Evolutionary conservation across 2,329 filamentous ascomycete species (phyloP).

Genomic region (Epichloe brachyelytri): DNA sequence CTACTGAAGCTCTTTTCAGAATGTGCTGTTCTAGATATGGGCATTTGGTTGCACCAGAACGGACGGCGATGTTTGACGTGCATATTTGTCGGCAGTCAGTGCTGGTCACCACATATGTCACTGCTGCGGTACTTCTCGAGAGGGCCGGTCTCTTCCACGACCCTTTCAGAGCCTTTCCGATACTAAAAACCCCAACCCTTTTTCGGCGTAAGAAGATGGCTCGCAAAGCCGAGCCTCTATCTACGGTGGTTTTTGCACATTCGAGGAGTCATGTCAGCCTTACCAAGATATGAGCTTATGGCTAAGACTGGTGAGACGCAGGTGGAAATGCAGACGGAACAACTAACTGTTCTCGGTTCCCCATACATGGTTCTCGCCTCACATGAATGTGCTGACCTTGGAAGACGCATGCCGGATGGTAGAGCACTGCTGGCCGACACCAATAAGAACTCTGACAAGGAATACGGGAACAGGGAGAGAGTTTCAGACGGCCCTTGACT

Average conservation of each 20-base stretch:
- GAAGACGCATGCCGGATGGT: background rate
- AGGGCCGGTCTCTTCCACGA: background rate
- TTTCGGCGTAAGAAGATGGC: too few species aligned
- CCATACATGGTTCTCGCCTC: conserved; percentile 3
- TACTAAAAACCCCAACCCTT: too few species aligned
- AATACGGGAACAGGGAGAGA: background rate
- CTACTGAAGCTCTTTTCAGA: background rate
- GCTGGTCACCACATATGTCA: conserved; percentile 9
- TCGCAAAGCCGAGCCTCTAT: too few species aligned
- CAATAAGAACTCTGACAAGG: background rate
- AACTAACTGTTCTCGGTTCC: background rate
- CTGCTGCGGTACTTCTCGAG: conserved; percentile 3
- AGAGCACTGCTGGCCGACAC: background rate
- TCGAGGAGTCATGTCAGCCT: too few species aligned
- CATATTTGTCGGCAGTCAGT: conserved; percentile 8
- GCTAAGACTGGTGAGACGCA: background rate
- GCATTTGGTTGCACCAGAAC: background rate
- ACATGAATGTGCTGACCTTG: conserved; percentile 4
- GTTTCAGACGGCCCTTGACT: background rate
- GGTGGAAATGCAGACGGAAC: too few species aligned
- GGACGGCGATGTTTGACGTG: conserved; percentile 4
- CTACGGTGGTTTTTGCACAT: too few species aligned
- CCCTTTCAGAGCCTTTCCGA: too few species aligned
- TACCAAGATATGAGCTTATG: too few species aligned
- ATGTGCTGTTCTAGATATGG: background rate